Base-by-base conservation (phyloP, 2,329 filamentous ascomycete species). In the Dothideomycetidae sp. region DNA sequence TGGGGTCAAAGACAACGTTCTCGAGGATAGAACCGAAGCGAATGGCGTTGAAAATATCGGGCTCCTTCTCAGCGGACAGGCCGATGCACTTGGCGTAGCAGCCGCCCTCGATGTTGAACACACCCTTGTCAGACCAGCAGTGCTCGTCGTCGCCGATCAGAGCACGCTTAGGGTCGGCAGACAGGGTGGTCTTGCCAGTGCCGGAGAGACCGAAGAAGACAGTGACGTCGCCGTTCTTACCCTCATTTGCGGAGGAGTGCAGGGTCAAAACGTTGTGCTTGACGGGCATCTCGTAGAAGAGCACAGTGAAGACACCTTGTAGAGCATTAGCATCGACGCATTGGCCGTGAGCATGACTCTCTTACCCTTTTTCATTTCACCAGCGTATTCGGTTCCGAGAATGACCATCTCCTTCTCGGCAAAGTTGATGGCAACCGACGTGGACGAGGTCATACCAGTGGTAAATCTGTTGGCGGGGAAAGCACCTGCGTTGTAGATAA, bases 391-490 rank as follows among this genome's bases (percentile, higher is more conserved):
- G 23, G 90, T 98, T 61, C 90, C 90, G 41, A 98, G 78, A 59
- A 98, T 98, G 51, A 98, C 90, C 90, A 98, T 98, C 73, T 98
- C 90, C 78, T 93, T 94, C 58, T 94, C 86, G 57, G 81, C 81
- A 54, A 98, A 98, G 77, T 98, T 98, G 70, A 98, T 92, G 50
- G 90, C 81, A 36, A 98, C 88, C 5, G 90, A 98, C 36, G 90
- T 98, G 45, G 84, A 83, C 13, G 90, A 96, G 53, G 90, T 98
- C 90, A 98, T 98, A 56, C 90, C 86, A 61, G 85, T 82, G 43
- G 90, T 98, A 67, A 79, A 98, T 64, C 88, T 78, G 71, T 98
- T 98, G 58, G 90, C 90, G 32, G 90, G 90, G 81, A 98, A 98
- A 45, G 83, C 83, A 50, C 90, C 90, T 46, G 86, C 90, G 61